Base-by-base conservation (phyloP, 169 alveolate genomes). In the Plasmodium coatneyi region DNA sequence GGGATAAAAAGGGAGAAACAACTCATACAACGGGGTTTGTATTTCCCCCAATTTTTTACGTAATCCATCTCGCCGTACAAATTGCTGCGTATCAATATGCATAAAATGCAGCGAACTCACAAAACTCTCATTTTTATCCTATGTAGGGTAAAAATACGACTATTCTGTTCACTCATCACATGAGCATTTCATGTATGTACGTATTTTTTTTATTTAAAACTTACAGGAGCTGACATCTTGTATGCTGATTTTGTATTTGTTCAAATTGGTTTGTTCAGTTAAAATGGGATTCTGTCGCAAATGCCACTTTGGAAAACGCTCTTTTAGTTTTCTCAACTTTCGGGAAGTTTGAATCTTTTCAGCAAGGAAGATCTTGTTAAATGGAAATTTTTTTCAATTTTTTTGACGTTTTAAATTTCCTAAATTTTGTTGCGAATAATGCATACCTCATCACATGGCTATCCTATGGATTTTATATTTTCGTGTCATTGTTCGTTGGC, bases 151-250 rank as follows among this genome's bases (percentile, higher is more conserved):
- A 66, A 66, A 66, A 66, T 32, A 25, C 36, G 10, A 66, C 36
- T 66, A 7, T 7, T 66, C 22, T 2, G 76, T 66, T 25, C 76
- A 22, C 41, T 78, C 49, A 34, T 78, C 49, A 78, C 12, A 78
- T 78, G 49, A 19, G 49, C 28, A 46, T n/a, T 39, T 78, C 28
- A 34, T 39, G 49, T 46, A 78, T n/a, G 41, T 78, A 66, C 22
- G 28, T 78, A 78, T 78, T n/a, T 78, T 19, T 76, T 76, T 39
- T 28, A 19, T n/a, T 60, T 30, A 19, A 54, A 41, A 70, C 93
- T 86, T 86, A 86, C 93, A 19, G 93, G 93, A 70, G 93, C 82
- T 86, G 93, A 86, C 93, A 86, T 86, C 46, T 86, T 86, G 28
- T 74, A 43, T 16, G 25, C n/a, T 14, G 60, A 16, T 71, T 78